Evolutionary conservation across 2,329 filamentous ascomycete genomes (phyloP), one percentile per base, ranked within the genome.

Genomic region (Cordyceps sp.): DNA sequence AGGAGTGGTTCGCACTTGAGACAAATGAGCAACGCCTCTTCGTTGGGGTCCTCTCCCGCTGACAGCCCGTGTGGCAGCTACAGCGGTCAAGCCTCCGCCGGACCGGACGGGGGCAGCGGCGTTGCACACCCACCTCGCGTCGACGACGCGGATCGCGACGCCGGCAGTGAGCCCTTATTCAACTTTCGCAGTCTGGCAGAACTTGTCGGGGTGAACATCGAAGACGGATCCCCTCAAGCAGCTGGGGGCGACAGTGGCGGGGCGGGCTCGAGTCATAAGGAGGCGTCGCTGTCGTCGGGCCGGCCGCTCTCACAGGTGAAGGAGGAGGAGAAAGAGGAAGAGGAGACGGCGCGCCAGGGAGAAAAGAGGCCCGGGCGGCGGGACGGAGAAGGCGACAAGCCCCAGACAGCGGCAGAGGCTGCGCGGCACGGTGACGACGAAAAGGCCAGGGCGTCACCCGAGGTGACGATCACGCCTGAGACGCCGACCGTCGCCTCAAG

Each of bases 141-240:
- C 34, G 58, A 62, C 14, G 60, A 62, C 10, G 59, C 61, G 10
- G 66, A 73, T 17, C 53, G 59, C 6, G 66, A 68, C 17, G 59
- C 64, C 5, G 61, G 64, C 12, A 40, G 60, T 33, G 86, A 94
- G 48, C 73, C 84, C 4, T 73, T 93, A 69, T 90, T 93, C 55
- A 94, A 93, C 52, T 94, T 94, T 49, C 68, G 75, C 34, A 93
- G 84, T 42, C 59, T 96, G 16, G 81, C 83, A 2, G 81, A 83
- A 38, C 82, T 92, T 50, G 81, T 94, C 20, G 81, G 77, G 0
- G 73, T 72, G 7, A 62, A 69, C 29, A 56, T 73, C 22, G 67
- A 72, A 27, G 51, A 63, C 25, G 61, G 41, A 7, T 37, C 60
- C 0, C 51, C 54, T 1, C 47, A 46, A 34, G 28, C 39, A 33